Evolutionary conservation across 1,284 basidiomycete species (phyloP), one percentile per base, ranked within the genome.

Genomic region (Vanrija humicola): DNA sequence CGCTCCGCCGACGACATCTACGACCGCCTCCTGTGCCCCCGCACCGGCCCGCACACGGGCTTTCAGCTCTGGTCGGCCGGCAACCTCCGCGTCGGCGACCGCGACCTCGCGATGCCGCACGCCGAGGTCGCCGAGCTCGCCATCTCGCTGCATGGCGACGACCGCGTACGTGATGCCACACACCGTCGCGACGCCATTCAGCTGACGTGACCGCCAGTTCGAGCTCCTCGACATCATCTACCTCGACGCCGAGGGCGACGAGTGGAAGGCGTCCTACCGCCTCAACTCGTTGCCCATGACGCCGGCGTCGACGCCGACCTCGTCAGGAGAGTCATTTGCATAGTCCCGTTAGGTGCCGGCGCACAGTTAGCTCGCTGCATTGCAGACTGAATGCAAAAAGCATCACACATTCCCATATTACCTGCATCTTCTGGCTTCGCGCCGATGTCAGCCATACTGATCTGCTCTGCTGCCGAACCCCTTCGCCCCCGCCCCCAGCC

Each of bases 191-290:
- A 26, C 25, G 12, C 16, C 21, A 23, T 23, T 23, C 21, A 23
- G 46, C 42, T 52, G 28, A 48, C 43, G 7, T 28, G 7, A 14
- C 5, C 21, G 21, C 8, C 52, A 72, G 70, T 70, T 75, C 46
- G 62, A 69, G 48, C 50, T 70, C 40, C 58, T 73, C 50, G 50
- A 58, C 25, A 29, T 70, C 19, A 51, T 56, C 21, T 63, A 69
- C 51, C 66, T 73, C 40, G 68, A 64, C 50, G 62, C 58, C n/a
- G 66, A 68, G 15, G 65, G 64, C 14, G 72, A 70, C 42, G 73
- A 75, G 54, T 73, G 70, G 69, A 74, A 72, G 67, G 62, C 70
- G 51, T 65, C 64, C n/a, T 68, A 70, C 59, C 62, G 62, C 28
- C 54, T 58, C 38, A 34, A 34, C 34, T 40, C 15, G 43, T 48